Evolutionary conservation across 2,329 filamentous ascomycete species (phyloP).

Genomic region (Colletotrichum agaves): DNA sequence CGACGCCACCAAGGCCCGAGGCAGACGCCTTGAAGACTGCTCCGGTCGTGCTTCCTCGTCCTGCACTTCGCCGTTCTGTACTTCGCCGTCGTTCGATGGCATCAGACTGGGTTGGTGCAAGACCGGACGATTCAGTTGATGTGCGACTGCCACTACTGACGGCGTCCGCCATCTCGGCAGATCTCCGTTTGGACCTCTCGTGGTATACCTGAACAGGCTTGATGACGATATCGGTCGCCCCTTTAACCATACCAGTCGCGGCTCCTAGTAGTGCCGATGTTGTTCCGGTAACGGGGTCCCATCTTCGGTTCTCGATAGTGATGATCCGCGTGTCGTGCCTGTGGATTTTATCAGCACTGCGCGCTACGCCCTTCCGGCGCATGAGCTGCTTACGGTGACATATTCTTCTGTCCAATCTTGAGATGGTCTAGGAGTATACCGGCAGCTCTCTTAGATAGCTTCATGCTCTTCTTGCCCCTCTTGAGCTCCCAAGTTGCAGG

Average conservation of each 20-base stretch:
- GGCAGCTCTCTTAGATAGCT: conserved; percentile 63
- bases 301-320: conserved; percentile 47
- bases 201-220: conserved; percentile 37
- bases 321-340: conserved; percentile 54
- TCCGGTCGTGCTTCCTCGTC: not conserved
- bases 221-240: conserved; percentile 37
- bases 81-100: not conserved
- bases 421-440: conserved; percentile 62
- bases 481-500: conserved; percentile 64
- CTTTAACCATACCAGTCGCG: conserved; percentile 29
- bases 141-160: not conserved
- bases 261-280: conserved; percentile 38
- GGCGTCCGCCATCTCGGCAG: not conserved
- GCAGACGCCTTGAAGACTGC: conserved; percentile 33
- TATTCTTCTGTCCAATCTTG: conserved; percentile 49
- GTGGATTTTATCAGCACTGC: conserved; percentile 24
- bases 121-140: not conserved
- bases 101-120: conserved; percentile 5
- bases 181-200: conserved; percentile 6
- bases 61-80: conserved; percentile 2
- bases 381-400: conserved; percentile 1
- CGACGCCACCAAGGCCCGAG: conserved; percentile 48
- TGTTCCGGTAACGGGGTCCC: conserved; percentile 46
- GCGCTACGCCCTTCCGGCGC: accelerated
- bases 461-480: conserved; percentile 49